A percentile compares a stretch with the other conserved stretches of the same genome.
These are phyloP conservation scores for Russula sp. DNA, from an alignment of 768 basidiomycete genomes.

Conservation along the genomic window DNA sequence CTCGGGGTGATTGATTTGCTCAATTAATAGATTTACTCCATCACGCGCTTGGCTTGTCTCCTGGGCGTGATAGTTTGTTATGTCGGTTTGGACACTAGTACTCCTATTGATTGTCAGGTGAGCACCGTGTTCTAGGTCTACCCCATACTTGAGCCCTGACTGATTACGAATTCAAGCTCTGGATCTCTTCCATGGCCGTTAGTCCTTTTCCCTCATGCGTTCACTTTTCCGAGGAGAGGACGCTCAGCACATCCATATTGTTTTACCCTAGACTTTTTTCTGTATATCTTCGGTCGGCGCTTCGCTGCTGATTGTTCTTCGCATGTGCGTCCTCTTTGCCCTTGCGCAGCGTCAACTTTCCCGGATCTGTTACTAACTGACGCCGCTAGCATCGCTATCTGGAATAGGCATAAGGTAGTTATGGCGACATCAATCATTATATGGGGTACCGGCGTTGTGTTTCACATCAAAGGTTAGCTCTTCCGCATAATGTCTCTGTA, in stretches of 20 bases:
- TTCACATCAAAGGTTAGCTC: constrained; percentile 11
- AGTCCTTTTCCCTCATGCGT: not conserved
- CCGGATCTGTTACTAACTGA: not conserved
- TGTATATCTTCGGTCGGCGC: not conserved
- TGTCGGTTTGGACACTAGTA: not conserved
- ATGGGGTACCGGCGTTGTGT: constrained; percentile 1
- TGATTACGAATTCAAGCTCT: not conserved
- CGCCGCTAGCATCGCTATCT: constrained; percentile 8
- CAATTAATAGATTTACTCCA: not conserved
- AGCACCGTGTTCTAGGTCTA: not conserved
- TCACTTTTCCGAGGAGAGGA: not conserved
- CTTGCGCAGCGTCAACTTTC: not conserved
- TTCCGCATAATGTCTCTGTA: not conserved
- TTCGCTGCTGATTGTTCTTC: constrained; percentile 15
- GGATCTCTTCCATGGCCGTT: not conserved
- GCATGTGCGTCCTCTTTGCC: constrained; percentile 10
- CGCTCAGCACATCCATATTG: not conserved
- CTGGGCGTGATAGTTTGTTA: not conserved
- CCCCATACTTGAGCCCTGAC: not conserved
- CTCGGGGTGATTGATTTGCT: not conserved
- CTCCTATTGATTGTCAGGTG: not conserved
- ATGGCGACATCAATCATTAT: not conserved
- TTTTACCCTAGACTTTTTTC: not conserved
- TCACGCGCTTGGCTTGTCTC: not conserved
- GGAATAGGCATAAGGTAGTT: not conserved